A percentile compares a stretch with the other conserved stretches of the same genome.
Conservation (phyloP, 345 rosid species). For the Ailanthus altissimus region DNA sequence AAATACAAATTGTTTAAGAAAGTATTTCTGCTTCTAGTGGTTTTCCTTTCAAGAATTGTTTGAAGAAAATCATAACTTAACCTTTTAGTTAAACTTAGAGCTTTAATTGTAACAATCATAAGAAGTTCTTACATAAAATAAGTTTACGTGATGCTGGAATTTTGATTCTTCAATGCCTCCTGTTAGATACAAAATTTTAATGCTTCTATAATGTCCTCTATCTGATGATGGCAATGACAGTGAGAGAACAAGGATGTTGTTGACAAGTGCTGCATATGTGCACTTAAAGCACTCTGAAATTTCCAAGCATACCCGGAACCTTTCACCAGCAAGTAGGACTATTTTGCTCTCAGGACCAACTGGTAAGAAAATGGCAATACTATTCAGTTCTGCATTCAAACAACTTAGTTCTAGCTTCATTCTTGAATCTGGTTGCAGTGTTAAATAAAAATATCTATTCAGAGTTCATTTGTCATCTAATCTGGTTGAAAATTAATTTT, state of each 20-base stretch:
- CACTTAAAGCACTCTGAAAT: constrained; percentile 78
- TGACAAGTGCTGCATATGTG: constrained; percentile 85
- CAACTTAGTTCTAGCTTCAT: not conserved
- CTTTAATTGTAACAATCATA: not conserved
- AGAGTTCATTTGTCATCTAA: constrained; percentile 12
- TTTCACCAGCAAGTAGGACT: constrained; percentile 85
- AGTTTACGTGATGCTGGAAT: not conserved
- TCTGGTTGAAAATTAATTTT: constrained; percentile 18
- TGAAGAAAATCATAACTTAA: constrained; percentile 4
- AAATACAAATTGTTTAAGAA: not conserved
- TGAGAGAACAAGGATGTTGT: constrained; percentile 58
- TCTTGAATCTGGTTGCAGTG: constrained; percentile 15
- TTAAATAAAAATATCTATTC: constrained; percentile 9
- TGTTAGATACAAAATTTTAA: not conserved
- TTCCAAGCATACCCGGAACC: constrained; percentile 85
- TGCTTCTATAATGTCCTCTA: not conserved
- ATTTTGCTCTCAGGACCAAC: constrained; percentile 93
- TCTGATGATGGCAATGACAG: constrained; percentile 45
- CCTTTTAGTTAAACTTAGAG: not conserved
- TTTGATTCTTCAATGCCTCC: constrained; percentile 7
- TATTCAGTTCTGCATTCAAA: constrained; percentile 2
- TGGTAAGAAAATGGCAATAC: constrained; percentile 47
- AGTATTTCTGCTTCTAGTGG: not conserved
- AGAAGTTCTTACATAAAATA: not conserved
- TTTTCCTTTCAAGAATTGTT: not conserved